Percentiles rank a stretch among this genome's conserved stretches.
phyloP scores from a whole-genome alignment of 805 yeast species.

The Saccharomycopsis sp. region DNA sequence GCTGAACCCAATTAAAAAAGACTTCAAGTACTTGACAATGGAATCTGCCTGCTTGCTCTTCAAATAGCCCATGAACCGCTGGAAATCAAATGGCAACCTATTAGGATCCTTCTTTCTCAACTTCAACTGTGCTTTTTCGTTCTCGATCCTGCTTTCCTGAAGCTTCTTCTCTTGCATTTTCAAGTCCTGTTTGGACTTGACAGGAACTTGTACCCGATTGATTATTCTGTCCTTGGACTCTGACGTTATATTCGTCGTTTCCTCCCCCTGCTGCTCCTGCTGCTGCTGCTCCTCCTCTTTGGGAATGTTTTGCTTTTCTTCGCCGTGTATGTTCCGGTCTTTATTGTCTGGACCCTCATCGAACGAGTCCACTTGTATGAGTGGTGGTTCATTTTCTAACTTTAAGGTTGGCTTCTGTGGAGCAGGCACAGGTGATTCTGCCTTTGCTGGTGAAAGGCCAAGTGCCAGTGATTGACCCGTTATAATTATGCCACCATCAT shows the following conservation, averaged over 20 bases:
- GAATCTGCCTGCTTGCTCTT: slow-evolving; percentile 79
- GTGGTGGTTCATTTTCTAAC: no score
- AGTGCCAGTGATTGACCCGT: no score
- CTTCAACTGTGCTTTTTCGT: slow-evolving; percentile 1
- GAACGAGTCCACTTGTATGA: background rate
- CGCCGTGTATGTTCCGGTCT: background rate
- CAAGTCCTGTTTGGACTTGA: slow-evolving; percentile 14
- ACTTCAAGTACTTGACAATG: slow-evolving; percentile 72
- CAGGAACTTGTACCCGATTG: slow-evolving; percentile 18
- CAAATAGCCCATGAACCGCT: slow-evolving; percentile 61
- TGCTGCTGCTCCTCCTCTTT: background rate
- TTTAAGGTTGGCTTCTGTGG: background rate
- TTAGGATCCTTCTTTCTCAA: slow-evolving; percentile 15
- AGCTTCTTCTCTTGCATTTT: slow-evolving; percentile 17
- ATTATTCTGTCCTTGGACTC: slow-evolving; percentile 19
- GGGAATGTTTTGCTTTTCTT: no score
- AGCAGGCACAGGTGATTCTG: background rate
- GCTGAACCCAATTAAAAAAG: slow-evolving; percentile 71
- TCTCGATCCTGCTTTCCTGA: slow-evolving; percentile 11
- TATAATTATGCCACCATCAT: no score
- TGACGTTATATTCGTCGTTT: background rate
- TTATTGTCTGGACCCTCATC: background rate
- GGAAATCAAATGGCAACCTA: slow-evolving; percentile 63
- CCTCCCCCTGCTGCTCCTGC: background rate
- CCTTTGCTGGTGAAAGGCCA: no score